These are phyloP conservation scores for Tetracladium setigerum DNA, from an alignment of 495 filamentous ascomycete genomes.

Conservation along the genomic window DNA sequence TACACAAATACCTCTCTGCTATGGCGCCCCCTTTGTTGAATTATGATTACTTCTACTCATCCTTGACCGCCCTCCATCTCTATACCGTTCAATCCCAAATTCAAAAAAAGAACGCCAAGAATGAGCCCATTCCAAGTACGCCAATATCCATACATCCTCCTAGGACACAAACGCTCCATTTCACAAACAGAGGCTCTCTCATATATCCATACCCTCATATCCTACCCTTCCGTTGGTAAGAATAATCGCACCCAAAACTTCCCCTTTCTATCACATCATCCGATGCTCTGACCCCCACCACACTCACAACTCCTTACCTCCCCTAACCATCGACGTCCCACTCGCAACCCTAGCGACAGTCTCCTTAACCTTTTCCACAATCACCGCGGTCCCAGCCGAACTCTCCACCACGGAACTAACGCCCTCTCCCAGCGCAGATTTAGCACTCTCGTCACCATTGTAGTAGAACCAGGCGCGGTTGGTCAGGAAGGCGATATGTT, in stretches of 20 bases:
- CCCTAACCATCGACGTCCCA: conserved; percentile 1
- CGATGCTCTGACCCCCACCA: neutral
- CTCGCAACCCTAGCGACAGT: conserved; percentile 23
- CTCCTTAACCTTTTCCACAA: conserved; percentile 23
- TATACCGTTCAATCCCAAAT: too few species aligned
- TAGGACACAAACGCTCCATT: neutral
- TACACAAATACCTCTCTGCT: too few species aligned
- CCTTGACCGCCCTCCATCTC: too few species aligned
- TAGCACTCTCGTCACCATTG: conserved; percentile 58
- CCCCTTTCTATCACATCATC: neutral
- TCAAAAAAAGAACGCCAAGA: too few species aligned
- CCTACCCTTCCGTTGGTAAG: too few species aligned
- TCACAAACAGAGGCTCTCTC: neutral
- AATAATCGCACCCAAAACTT: neutral
- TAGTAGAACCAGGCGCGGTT: conserved; percentile 91
- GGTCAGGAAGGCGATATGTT: conserved; percentile 72
- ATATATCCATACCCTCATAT: neutral
- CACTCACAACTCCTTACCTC: conserved; percentile 11
- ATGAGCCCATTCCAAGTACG: too few species aligned
- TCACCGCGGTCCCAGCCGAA: conserved; percentile 12
- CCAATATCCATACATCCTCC: too few species aligned
- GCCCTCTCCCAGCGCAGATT: conserved; percentile 26
- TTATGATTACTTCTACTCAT: too few species aligned
- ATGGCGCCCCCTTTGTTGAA: too few species aligned
- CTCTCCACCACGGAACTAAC: conserved; percentile 27